phyloP scores from a whole-genome alignment of 495 filamentous ascomycete species.

The Aspergillus biplanus region DNA sequence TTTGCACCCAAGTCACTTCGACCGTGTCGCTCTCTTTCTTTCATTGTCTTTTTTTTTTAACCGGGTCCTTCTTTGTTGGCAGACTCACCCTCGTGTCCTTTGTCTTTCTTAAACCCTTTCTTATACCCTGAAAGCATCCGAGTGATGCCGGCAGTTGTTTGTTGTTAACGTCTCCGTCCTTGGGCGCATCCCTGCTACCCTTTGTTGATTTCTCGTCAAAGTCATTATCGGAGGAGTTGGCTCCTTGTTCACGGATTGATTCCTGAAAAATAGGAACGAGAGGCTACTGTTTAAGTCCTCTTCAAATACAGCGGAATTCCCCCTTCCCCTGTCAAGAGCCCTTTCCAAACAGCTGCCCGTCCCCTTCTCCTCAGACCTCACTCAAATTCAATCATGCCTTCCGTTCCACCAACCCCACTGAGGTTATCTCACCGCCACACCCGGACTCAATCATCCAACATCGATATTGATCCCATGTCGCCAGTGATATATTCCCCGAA shows the following conservation, averaged over 20 bases:
- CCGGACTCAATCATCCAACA: slow-evolving; percentile 50
- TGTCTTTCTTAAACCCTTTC: slow-evolving; percentile 6
- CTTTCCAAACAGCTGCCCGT: not conserved
- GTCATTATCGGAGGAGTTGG: not conserved
- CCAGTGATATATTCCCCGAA: slow-evolving; percentile 40
- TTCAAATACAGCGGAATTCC: not conserved
- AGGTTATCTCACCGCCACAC: slow-evolving; percentile 62
- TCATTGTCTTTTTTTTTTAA: slow-evolving; percentile 10
- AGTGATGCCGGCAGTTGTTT: slow-evolving; percentile 22
- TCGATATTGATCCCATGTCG: slow-evolving; percentile 59
- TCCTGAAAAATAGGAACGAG: not conserved
- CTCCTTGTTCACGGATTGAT: not conserved
- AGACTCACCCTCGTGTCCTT: slow-evolving; percentile 1
- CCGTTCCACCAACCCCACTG: slow-evolving; percentile 64
- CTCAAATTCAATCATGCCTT: slow-evolving; percentile 33
- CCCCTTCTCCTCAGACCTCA: not conserved
- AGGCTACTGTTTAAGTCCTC: not conserved
- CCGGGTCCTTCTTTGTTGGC: not conserved
- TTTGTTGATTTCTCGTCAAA: not conserved
- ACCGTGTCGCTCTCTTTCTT: not conserved
- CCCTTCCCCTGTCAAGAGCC: not conserved
- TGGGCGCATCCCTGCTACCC: slow-evolving; percentile 5
- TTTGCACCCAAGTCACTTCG: no score
- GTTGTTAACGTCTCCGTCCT: slow-evolving; percentile 20
- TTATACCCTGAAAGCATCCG: slow-evolving; percentile 20